Evolutionary conservation across 2,329 filamentous ascomycete species (phyloP).

Genomic region (Scedosporium dehoogii): DNA sequence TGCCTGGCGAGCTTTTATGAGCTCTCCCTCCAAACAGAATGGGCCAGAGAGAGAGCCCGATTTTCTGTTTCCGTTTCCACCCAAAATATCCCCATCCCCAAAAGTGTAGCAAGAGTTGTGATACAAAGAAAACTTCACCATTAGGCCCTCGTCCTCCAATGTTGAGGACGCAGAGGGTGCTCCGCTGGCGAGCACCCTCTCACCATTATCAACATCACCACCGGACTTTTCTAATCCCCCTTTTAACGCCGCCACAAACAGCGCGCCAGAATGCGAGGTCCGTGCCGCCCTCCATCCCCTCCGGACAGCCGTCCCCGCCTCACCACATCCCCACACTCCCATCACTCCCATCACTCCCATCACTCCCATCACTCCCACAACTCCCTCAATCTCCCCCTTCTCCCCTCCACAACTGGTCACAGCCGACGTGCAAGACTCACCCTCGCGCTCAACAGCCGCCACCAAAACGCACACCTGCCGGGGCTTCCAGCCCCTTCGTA

Average conservation of each 20-base stretch:
- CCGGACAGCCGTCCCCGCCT: background rate
- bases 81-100: background rate
- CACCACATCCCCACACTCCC: background rate
- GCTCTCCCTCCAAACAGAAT: background rate
- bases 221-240: background rate
- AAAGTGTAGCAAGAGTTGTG: background rate
- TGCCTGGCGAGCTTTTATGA: background rate
- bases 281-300: background rate
- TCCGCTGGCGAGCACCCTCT: background rate
- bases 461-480: background rate
- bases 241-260: background rate
- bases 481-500: slow-evolving; percentile 13
- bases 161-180: background rate
- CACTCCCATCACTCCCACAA: background rate
- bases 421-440: background rate
- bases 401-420: background rate
- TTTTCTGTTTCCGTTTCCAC: background rate
- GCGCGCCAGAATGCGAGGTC: too few relatives aligned
- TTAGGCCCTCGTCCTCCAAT: background rate
- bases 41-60: background rate
- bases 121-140: background rate
- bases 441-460: background rate
- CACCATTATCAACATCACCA: background rate
- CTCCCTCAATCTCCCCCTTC: background rate
- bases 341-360: too few relatives aligned